Evolutionary conservation across 768 basidiomycete genomes (phyloP), one percentile per base, ranked within the genome.

Genomic region (Mrakia hoshinonis): DNA sequence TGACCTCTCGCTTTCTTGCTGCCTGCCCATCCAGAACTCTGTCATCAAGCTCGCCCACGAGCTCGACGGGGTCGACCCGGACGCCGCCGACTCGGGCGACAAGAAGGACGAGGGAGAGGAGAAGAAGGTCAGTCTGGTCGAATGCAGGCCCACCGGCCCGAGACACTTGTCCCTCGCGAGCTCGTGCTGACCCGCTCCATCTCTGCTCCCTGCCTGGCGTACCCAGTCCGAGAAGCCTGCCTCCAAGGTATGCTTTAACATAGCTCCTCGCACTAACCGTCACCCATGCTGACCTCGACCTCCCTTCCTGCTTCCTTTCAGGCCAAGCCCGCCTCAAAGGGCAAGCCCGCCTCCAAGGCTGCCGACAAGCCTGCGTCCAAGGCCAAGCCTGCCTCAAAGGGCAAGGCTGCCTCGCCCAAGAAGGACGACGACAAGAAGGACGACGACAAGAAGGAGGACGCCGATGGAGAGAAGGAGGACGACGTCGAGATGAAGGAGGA

Each of bases 41-140:
- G 70, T 64, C n/a, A 43, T 71, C 52, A 71, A 72, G 46, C 52
- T 58, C 24, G 64, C 70, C 1, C 70, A 72, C 38, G 70, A 72
- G 46, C 54, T 72, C 7, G 64, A 66, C 36, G 70, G 46, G 0
- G 64, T 72, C 15, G 60, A 62, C 13, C 68, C 68, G 22, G 61
- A 70, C 24, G 60, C 54, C 7, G 22, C 31, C 3, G 68, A 43
- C 4, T 13, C 38, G 29, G 31, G 29, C 3, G 36, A 51, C 1
- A 58, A 67, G 38, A 52, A 43, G n/a, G 64, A 43, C 6, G 54
- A 51, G 24, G 55, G 60, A 10, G 62, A 38, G 52, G 46, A 68
- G 47, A 29, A 20, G 24, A 51, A 60, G 55, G 68, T 51, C 10
- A 55, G 54, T 26, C 48, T 46, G 15, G 26, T 22, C 20, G 46